phyloP scores from a whole-genome alignment of 2,329 filamentous ascomycete species.

The Apiospora aurea region DNA sequence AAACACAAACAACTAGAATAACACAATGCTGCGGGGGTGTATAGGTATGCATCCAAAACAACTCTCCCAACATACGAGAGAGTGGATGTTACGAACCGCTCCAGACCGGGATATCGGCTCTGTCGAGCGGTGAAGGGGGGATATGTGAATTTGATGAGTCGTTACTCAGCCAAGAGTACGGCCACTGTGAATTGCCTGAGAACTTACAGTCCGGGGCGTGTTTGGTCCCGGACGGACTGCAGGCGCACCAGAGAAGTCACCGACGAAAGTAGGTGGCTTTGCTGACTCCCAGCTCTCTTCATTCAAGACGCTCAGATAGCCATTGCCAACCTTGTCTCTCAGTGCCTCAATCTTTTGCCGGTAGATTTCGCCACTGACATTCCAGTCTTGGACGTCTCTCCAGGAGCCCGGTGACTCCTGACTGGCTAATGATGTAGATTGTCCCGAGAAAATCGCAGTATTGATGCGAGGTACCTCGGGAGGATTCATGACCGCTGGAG shows the following conservation, averaged over 20 bases:
- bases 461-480: slow-evolving; percentile 49
- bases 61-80: background rate
- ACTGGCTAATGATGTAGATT: slow-evolving; percentile 42
- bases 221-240: slow-evolving; percentile 47
- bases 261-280: slow-evolving; percentile 47
- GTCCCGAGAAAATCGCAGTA: slow-evolving; percentile 44
- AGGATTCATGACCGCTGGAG: slow-evolving; percentile 37
- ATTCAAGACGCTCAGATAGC: slow-evolving; percentile 85
- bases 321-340: slow-evolving; percentile 83
- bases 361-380: slow-evolving; percentile 78
- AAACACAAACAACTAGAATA: slow-evolving; percentile 35
- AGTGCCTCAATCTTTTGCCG: slow-evolving; percentile 87
- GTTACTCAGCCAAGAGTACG: slow-evolving; percentile 55
- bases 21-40: slow-evolving; percentile 33
- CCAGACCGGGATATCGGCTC: slow-evolving; percentile 21
- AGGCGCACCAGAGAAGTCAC: slow-evolving; percentile 46
- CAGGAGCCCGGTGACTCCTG: slow-evolving; percentile 45
- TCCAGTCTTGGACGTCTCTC: slow-evolving; percentile 64
- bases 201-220: slow-evolving; percentile 45
- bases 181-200: slow-evolving; percentile 61
- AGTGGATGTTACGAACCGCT: slow-evolving; percentile 26
- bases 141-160: slow-evolving; percentile 27
- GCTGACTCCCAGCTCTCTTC: slow-evolving; percentile 73
- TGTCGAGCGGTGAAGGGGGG: slow-evolving; percentile 27
- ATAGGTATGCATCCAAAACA: slow-evolving; percentile 30